Base-by-base conservation (phyloP, 2,329 filamentous ascomycete genomes). In the Sclerotinia trifoliorum region DNA sequence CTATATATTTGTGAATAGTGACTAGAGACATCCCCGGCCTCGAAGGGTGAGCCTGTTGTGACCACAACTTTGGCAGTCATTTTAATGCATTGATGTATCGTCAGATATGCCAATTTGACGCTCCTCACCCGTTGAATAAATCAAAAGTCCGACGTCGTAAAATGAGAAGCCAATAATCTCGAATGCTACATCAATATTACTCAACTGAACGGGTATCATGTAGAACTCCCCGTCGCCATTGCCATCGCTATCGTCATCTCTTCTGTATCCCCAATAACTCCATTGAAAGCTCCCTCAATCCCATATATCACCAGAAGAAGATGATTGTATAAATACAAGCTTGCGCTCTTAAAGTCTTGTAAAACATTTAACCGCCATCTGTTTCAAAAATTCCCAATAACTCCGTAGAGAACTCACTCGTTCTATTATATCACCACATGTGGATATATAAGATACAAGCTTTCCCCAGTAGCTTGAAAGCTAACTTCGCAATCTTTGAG, bases 171-270 rank as follows among this genome's bases (percentile, higher is more conserved):
- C 62, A 65, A 44, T 55, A 32, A 29, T 29, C 32, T 29, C 21
- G 17, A 44, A 65, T n/a, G 19, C 39, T 32, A 35, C 44, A 13
- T 35, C 48, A 62, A 32, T 39, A 39, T 54, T 61, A 13, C 35
- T 19, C 54, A 35, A 19, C 19, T 55, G 48, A 55, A 26, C 15
- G 65, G 49, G 65, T 67, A 63, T 67, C 65, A 48, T 67, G 32
- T 48, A 55, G 26, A 48, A 32, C 48, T 32, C 55, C 55, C 49
- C 49, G 6, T 44, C 10, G 10, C 48, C 46, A 19, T 24, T n/a
- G 24, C 15, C 24, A 44, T 55, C 10, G 17, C 32, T 32, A 13
- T 42, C 35, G 24, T 7, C 24, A 44, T 51, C 32, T 63, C 60
- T 42, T 49, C 44, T 10, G 5, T 35, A 62, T 39, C 15, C 48